Evolutionary conservation across 106 monocot species (phyloP).

Genomic region (Acanthochlamys bracteata): DNA sequence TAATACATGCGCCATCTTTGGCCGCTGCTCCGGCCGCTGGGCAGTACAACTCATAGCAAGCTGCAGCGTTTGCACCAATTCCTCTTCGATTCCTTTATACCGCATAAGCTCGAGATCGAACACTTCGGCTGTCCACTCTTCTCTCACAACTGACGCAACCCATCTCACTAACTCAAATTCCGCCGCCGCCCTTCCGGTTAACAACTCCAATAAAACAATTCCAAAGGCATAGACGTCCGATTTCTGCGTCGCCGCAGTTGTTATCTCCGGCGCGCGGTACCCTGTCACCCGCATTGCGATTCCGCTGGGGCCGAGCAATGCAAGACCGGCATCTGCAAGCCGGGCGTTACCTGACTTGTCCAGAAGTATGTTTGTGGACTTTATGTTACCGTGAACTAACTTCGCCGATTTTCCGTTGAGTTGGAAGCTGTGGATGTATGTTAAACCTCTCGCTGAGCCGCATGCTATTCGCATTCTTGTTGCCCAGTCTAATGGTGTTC

Average conservation of each 20-base stretch:
- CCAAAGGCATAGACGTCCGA: conserved; percentile 81
- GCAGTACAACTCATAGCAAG: conserved; percentile 66
- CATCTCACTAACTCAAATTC: conserved; percentile 48
- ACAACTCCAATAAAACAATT: conserved; percentile 69
- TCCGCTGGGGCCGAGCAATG: conserved; percentile 25
- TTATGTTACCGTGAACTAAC: conserved; percentile 75
- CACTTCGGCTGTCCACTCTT: conserved; percentile 98
- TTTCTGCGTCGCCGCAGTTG: conserved; percentile 45
- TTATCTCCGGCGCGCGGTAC: conserved; percentile 55
- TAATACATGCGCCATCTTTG: conserved; percentile 44
- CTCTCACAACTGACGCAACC: conserved; percentile 92
- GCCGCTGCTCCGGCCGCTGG: conserved; percentile 43
- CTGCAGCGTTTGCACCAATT: conserved; percentile 85
- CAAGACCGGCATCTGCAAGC: conserved; percentile 51
- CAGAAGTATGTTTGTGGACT: conserved; percentile 71
- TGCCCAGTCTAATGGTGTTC: conserved; percentile 76
- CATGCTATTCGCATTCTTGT: conserved; percentile 51
- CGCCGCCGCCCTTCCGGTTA: conserved; percentile 56
- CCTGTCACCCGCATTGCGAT: conserved; percentile 6
- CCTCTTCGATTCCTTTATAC: conserved; percentile 89
- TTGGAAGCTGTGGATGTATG: conserved; percentile 55
- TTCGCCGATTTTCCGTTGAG: conserved; percentile 19
- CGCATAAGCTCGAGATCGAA: conserved; percentile 93
- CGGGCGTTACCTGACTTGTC: conserved; percentile 52
- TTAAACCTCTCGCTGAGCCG: conserved; percentile 56